Percentiles rank a stretch among this genome's conserved stretches.
These are phyloP conservation scores for Lactifluus piperatus DNA, from an alignment of 768 basidiomycete genomes.

Conservation along the genomic window DNA sequence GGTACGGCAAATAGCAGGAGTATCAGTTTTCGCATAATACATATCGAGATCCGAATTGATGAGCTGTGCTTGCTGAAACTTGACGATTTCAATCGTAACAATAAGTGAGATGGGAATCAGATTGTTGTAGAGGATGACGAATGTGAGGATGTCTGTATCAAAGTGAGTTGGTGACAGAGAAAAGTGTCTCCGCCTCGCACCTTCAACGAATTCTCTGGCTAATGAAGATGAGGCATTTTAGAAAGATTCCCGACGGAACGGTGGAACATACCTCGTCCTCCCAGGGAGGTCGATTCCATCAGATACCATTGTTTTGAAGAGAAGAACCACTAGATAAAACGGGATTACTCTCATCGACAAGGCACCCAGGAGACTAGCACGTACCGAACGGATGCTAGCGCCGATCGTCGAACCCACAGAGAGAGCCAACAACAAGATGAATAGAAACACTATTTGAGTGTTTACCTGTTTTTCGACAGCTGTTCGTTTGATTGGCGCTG, in stretches of 20 bases:
- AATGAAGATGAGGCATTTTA: not conserved
- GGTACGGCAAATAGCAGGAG: slow-evolving; percentile 94
- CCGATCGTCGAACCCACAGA: slow-evolving; percentile 91
- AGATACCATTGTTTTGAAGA: slow-evolving; percentile 89
- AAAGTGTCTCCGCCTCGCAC: slow-evolving; percentile 29
- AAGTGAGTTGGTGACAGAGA: not conserved
- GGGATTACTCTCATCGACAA: not conserved
- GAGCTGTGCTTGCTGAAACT: slow-evolving; percentile 93
- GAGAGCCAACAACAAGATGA: slow-evolving; percentile 76
- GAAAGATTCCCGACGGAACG: not conserved
- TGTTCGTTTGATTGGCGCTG: slow-evolving; percentile 94
- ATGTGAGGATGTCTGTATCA: slow-evolving; percentile 81
- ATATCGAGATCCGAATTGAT: slow-evolving; percentile 98
- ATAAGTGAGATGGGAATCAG: slow-evolving; percentile 98
- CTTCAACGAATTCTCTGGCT: slow-evolving; percentile 81
- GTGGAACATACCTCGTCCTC: slow-evolving; percentile 46
- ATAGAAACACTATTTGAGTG: slow-evolving; percentile 90
- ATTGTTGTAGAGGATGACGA: slow-evolving; percentile 98
- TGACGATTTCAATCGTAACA: slow-evolving; percentile 99
- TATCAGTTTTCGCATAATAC: slow-evolving; percentile 94
- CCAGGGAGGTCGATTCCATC: slow-evolving; percentile 47
- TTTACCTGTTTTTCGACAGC: slow-evolving; percentile 96
- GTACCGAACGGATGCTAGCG: slow-evolving; percentile 72
- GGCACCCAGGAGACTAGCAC: slow-evolving; percentile 22
- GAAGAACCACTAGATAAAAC: slow-evolving; percentile 63